These are phyloP conservation scores for Solanum ahanhuiri DNA, from an alignment of 257 asterid genomes.

Conservation along the genomic window DNA sequence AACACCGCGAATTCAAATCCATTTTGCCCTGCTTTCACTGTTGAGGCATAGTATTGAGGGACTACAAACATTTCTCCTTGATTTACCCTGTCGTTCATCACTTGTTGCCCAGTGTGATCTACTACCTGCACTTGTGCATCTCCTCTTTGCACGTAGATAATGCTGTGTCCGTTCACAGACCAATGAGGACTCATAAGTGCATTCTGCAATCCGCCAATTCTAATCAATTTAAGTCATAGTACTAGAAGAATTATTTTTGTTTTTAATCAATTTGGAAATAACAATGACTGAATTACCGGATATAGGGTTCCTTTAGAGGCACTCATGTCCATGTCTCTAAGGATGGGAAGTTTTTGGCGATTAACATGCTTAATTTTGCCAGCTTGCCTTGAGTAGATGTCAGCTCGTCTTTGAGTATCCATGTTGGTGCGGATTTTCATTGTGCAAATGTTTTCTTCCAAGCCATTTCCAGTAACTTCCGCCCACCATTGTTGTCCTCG, in stretches of 20 bases:
- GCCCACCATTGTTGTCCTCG: neutral
- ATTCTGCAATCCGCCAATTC: constrained; percentile 13
- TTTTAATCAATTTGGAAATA: neutral
- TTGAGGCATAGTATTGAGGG: constrained; percentile 49
- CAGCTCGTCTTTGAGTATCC: constrained; percentile 32
- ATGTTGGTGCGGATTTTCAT: constrained; percentile 37
- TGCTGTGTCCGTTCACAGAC: constrained; percentile 39
- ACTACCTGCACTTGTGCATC: constrained; percentile 45
- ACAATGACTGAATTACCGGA: constrained; percentile 25
- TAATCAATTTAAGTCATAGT: neutral
- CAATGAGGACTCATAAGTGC: constrained; percentile 53
- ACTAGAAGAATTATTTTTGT: neutral
- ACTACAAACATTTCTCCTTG: constrained; percentile 60
- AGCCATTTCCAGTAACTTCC: constrained; percentile 13
- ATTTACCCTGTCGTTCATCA: constrained; percentile 54
- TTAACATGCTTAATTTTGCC: constrained; percentile 50
- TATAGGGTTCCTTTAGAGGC: constrained; percentile 46
- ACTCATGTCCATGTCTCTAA: constrained; percentile 54
- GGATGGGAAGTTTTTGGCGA: constrained; percentile 49
- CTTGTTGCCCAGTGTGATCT: constrained; percentile 30
- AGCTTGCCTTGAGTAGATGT: constrained; percentile 47
- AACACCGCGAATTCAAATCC: constrained; percentile 57
- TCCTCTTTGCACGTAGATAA: constrained; percentile 51
- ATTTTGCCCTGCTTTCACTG: constrained; percentile 28
- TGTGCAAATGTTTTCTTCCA: constrained; percentile 45